phyloP scores from a whole-genome alignment of 345 rosid genomes.

The Rhodomyrtus tomentosa region DNA sequence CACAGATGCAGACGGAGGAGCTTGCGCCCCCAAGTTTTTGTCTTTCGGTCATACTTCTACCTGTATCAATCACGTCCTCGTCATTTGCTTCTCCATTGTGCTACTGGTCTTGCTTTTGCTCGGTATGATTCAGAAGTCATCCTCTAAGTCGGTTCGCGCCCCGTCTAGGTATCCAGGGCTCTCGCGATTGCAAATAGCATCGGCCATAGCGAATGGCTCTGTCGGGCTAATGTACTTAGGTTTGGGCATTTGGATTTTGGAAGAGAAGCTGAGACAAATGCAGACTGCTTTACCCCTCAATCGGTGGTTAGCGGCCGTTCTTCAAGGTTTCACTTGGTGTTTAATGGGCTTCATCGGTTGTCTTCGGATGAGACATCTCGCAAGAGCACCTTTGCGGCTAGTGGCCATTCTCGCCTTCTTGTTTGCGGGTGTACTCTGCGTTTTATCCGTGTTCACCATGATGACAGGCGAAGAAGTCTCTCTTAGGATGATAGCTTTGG shows the following conservation, averaged over 20 bases:
- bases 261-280: constrained; percentile 31
- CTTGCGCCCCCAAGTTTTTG: constrained; percentile 5
- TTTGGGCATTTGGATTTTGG: constrained; percentile 47
- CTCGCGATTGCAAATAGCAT: constrained; percentile 28
- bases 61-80: constrained; percentile 37
- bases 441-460: constrained; percentile 26
- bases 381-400: constrained; percentile 23
- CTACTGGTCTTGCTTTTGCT: constrained; percentile 36
- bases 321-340: constrained; percentile 67
- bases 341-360: constrained; percentile 37
- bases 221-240: constrained; percentile 48
- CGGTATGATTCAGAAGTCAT: constrained; percentile 30
- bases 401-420: constrained; percentile 44
- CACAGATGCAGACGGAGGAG: constrained; percentile 5
- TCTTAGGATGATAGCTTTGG: constrained; percentile 22
- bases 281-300: constrained; percentile 29
- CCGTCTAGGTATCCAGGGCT: constrained; percentile 9
- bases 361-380: constrained; percentile 21
- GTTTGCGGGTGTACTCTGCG: constrained; percentile 27
- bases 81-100: constrained; percentile 35
- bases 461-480: constrained; percentile 11
- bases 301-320: constrained; percentile 33
- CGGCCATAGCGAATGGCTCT: constrained; percentile 45
- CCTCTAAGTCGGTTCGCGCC: constrained; percentile 11
- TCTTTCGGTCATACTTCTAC: constrained; percentile 21